Base-by-base conservation (phyloP, 2,329 filamentous ascomycete species). In the Stagonosporopsis tanaceti region DNA sequence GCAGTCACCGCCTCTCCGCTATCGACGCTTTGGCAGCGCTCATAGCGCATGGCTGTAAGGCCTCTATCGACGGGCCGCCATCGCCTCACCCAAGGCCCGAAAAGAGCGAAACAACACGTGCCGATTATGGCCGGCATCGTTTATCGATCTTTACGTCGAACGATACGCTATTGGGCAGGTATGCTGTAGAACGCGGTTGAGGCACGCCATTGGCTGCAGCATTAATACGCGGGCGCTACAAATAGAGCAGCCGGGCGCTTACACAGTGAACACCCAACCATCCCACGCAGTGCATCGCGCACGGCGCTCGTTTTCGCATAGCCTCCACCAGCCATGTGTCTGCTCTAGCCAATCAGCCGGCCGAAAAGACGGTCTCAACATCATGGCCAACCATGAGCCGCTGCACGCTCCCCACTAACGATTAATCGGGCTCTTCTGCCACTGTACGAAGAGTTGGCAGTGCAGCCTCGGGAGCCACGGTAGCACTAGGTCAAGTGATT, bases 311-410 rank as follows among this genome's bases (percentile, higher is more conserved):
- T 69, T 64, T 28, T 52, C 37, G 50, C 50, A 53, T 59, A 53
- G 56, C 47, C 56, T 50, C 45, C 20, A 50, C 50, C 46, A 59
- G 56, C 50, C 50, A 54, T 59, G 45, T 34, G 11, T 27, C 17
- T 15, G 17, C n/a, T 14, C 28, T 37, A 60, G 64, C 74, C 74
- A 76, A 75, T 68, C 71, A 73, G 41, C 34, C 34, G 45, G 38
- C 27, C 44, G 38, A 32, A 61, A 48, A 46, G 50, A 46, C 41
- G 67, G 69, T 57, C 66, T 63, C 57, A 47, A 66, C 70, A 69
- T 73, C 69, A 72, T 76, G 73, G 71, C 74, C 72, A 55, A 53
- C 64, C 52, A 63, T 67, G 67, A 72, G 67, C 71, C 74, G 73
- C 73, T 68, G 66, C 68, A 62, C 60, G 50, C 60, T 67, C 62